phyloP scores from a whole-genome alignment of 1,139 yeast genomes.

The Geotrichum klebahnii region DNA sequence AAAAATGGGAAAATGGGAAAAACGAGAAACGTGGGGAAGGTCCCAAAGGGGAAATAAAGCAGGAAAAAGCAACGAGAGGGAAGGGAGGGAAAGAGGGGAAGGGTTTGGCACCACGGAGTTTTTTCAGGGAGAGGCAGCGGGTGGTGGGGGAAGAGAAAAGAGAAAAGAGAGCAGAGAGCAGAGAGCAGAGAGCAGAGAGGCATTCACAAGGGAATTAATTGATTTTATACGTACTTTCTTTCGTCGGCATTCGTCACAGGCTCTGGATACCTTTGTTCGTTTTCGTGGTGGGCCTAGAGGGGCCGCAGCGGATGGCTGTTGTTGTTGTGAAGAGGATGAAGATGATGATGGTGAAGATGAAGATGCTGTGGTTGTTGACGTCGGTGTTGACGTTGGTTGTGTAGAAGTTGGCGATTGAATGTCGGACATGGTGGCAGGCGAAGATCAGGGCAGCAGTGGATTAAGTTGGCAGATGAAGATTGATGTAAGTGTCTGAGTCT shows the following conservation, averaged over 20 bases:
- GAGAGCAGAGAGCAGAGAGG: background rate
- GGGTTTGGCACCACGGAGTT: too few relatives aligned
- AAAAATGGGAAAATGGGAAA: background rate
- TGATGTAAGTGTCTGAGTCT: background rate
- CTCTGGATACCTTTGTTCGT: constrained; percentile 44
- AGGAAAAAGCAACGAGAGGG: background rate
- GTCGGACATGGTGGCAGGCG: background rate
- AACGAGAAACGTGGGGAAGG: background rate
- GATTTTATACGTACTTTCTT: constrained; percentile 14
- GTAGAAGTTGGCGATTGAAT: constrained; percentile 6
- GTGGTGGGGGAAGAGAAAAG: constrained; percentile 3
- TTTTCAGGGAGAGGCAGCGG: too few relatives aligned
- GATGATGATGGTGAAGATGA: background rate
- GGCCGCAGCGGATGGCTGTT: background rate
- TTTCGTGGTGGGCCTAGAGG: constrained; percentile 36
- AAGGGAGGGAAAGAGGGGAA: too few relatives aligned
- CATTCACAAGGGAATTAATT: background rate
- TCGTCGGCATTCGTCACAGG: constrained; percentile 40
- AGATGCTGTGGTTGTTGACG: background rate
- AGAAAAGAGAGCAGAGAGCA: background rate
- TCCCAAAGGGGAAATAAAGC: background rate
- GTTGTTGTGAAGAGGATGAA: background rate
- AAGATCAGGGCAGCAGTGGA: too few relatives aligned
- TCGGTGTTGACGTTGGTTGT: background rate
- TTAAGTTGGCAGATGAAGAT: background rate